phyloP scores from a whole-genome alignment of 2,329 filamentous ascomycete genomes.

The Truncatella angustata region DNA sequence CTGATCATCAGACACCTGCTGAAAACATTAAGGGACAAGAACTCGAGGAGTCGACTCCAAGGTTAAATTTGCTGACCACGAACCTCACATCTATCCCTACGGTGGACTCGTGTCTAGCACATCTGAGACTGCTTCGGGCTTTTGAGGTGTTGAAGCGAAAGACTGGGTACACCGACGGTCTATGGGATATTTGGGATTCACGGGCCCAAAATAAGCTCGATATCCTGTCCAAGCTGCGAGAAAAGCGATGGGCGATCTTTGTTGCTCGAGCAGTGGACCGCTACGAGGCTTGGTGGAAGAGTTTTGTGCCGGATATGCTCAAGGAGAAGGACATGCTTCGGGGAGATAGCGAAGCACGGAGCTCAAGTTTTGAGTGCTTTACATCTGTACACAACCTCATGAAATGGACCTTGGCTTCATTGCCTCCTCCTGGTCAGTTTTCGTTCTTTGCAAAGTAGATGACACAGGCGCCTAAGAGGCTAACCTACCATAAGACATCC shows the following conservation, averaged over 20 bases:
- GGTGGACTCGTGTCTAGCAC: slow-evolving; percentile 60
- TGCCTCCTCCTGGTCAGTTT: slow-evolving; percentile 55
- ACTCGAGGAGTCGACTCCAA: not conserved
- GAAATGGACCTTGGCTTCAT: slow-evolving; percentile 33
- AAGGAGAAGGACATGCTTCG: slow-evolving; percentile 29
- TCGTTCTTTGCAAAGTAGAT: slow-evolving; percentile 11
- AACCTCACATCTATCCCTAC: slow-evolving; percentile 12
- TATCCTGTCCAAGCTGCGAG: slow-evolving; percentile 51
- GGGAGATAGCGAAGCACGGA: slow-evolving; percentile 2
- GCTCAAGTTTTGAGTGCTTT: slow-evolving; percentile 27
- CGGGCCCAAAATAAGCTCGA: slow-evolving; percentile 30
- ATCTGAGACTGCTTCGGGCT: slow-evolving; percentile 67
- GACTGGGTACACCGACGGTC: slow-evolving; percentile 60
- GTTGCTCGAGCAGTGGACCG: slow-evolving; percentile 63
- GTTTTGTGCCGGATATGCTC: slow-evolving; percentile 26
- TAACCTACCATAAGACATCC: slow-evolving; percentile 50
- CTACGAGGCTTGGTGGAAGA: slow-evolving; percentile 62
- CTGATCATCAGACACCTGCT: no score
- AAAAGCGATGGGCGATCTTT: slow-evolving; percentile 70
- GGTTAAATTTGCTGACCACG: slow-evolving; percentile 24
- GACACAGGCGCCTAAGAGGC: not conserved
- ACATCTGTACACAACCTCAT: slow-evolving; percentile 23
- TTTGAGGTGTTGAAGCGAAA: slow-evolving; percentile 64
- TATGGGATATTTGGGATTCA: slow-evolving; percentile 59
- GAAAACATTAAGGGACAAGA: no score